Evolutionary conservation across 257 asterid genomes (phyloP).

Genomic region (Catharanthus roseus): DNA sequence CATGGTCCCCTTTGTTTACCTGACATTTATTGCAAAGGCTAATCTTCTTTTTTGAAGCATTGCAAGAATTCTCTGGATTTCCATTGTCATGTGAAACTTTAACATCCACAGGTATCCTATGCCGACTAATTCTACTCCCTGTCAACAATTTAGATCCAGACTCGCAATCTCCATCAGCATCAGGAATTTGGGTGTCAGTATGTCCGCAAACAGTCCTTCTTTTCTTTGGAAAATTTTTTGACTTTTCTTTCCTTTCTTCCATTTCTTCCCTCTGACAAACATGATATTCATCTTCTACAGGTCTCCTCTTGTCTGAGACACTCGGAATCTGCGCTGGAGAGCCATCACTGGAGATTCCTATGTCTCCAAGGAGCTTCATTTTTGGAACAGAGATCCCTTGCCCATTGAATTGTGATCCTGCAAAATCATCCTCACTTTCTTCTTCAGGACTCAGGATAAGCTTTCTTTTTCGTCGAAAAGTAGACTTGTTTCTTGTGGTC

Average conservation of each 20-base stretch:
- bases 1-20: neutral
- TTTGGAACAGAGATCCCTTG: slow-evolving; percentile 16
- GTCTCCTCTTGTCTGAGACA: slow-evolving; percentile 13
- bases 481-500: slow-evolving; percentile 26
- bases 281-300: slow-evolving; percentile 3
- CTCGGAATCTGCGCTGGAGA: slow-evolving; percentile 18
- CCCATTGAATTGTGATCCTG: slow-evolving; percentile 12
- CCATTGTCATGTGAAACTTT: neutral
- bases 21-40: neutral
- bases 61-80: slow-evolving; percentile 9
- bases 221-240: slow-evolving; percentile 14
- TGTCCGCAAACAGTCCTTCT: slow-evolving; percentile 14
- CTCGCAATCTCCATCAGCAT: slow-evolving; percentile 17
- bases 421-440: slow-evolving; percentile 28
- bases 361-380: slow-evolving; percentile 12
- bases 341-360: slow-evolving; percentile 14
- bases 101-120: neutral
- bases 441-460: slow-evolving; percentile 37
- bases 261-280: slow-evolving; percentile 4
- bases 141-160: slow-evolving; percentile 16
- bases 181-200: neutral
- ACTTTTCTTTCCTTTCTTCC: neutral
- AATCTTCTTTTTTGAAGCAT: slow-evolving; percentile 14
- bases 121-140: slow-evolving; percentile 8
- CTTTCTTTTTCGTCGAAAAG: slow-evolving; percentile 34